A percentile compares a stretch with the other conserved stretches of the same genome.
Conservation (phyloP, 108 stramenopile species). For the Cyclotella cryptica region DNA sequence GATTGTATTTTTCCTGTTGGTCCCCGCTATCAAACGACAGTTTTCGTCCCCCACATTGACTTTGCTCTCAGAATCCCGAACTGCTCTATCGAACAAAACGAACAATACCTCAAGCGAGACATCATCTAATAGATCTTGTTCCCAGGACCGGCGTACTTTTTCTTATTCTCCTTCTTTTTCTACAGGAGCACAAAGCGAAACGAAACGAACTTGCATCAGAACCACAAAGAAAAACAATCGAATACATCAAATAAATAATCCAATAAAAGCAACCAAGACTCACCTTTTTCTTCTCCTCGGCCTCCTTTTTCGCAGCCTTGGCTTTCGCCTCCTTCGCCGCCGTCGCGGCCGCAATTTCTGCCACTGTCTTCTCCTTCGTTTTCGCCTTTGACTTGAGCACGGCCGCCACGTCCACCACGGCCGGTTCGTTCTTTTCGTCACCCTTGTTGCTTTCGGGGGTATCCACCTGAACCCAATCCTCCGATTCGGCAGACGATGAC, state of each 20-base stretch:
- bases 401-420: slow-evolving; percentile 45
- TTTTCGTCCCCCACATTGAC: no score
- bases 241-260: neutral
- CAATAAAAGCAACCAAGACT: neutral
- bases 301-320: slow-evolving; percentile 50
- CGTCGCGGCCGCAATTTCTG: slow-evolving; percentile 39
- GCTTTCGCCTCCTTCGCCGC: slow-evolving; percentile 57
- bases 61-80: no score
- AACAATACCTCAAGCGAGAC: no score
- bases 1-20: no score
- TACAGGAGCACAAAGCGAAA: neutral
- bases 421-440: slow-evolving; percentile 9
- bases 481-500: slow-evolving; percentile 11
- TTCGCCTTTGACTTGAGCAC: slow-evolving; percentile 48
- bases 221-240: neutral
- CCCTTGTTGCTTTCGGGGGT: neutral
- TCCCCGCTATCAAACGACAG: no score
- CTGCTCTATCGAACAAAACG: no score
- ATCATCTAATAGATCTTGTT: neutral
- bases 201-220: neutral
- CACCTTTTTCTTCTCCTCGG: slow-evolving; percentile 48
- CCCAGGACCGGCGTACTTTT: slow-evolving; percentile 25
- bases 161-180: slow-evolving; percentile 27
- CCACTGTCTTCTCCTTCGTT: slow-evolving; percentile 27
- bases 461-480: slow-evolving; percentile 47